Evolutionary conservation across 1,139 yeast species (phyloP), one percentile per base, ranked within the genome.

Genomic region (Nakaseomyces delphensis): DNA sequence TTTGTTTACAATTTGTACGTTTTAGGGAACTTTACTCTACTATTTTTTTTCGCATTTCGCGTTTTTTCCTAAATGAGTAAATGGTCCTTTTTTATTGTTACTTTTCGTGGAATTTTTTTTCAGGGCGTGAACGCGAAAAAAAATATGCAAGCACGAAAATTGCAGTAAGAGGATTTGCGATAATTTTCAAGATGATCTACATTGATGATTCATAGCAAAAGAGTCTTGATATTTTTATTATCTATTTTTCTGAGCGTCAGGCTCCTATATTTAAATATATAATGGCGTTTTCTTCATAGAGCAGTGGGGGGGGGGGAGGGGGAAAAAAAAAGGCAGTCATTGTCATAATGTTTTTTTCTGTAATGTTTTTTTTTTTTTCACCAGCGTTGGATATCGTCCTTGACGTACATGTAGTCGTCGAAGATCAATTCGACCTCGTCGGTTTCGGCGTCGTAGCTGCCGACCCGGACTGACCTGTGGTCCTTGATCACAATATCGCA

Each of bases 401-500:
- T 60, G 44, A 61, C 66, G 54, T 62, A 59, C 47, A 60, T 49
- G 59, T 64, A 64, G 43, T 65, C 67, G 40, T 59, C 57, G 44
- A 65, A 61, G 47, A 57, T 43, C 39, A 65, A 54, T 48, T 63
- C 63, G 43, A 65, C 63, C 44, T 60, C 63, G 45, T 64, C 68
- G 41, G 59, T 55, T 43, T 57, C 65, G 8, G 60, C 49, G 49
- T 63, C 45, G 57, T 64, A 63, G 36, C 61, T 65, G 43, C 56
- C 62, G 38, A 74, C 68, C 50, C 64, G 65, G 47, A 76, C 68
- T 46, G 66, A 65, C 36, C 77, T 68, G 65, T 83, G 74, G 66
- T 83, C 86, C 59, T 79, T 76, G 47, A 84, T 85, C 45, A 83
- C 89, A 59, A 80, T 81, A 57, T 79, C 82, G 51, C 94, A 93